Percentiles rank a stretch among this genome's conserved stretches.
Evolutionary conservation across 1,139 yeast species (phyloP).

Genomic region (Geotrichum citri-aurantii): DNA sequence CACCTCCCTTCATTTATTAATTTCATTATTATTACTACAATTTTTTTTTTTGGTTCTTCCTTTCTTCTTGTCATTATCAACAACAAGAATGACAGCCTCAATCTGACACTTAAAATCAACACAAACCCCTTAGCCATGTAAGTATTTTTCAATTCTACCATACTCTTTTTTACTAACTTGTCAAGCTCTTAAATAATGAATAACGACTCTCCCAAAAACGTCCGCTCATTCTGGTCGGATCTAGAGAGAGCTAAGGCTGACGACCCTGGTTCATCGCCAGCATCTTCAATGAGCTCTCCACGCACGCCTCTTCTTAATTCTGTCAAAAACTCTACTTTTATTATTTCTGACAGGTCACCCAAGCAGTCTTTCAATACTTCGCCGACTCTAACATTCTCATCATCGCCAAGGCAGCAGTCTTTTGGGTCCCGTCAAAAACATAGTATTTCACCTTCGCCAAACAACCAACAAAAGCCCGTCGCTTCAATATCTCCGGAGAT

Average conservation of each 20-base stretch:
- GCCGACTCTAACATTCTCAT: background rate
- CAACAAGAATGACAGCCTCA: background rate
- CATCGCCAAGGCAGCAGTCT: background rate
- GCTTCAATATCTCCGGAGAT: background rate
- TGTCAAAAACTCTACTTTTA: slow-evolving; percentile 22
- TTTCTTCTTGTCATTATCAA: background rate
- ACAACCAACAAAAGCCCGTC: background rate
- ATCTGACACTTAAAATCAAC: background rate
- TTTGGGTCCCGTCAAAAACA: background rate
- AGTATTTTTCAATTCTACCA: background rate
- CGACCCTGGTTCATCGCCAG: slow-evolving; percentile 19
- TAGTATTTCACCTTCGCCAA: background rate
- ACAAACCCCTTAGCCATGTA: background rate
- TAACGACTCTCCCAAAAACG: slow-evolving; percentile 22
- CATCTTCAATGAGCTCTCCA: slow-evolving; percentile 14
- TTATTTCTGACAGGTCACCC: slow-evolving; percentile 21
- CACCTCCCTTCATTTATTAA: no score
- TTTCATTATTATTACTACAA: background rate
- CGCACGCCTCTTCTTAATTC: slow-evolving; percentile 15
- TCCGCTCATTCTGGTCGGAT: slow-evolving; percentile 32
- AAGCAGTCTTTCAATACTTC: background rate
- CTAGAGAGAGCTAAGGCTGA: slow-evolving; percentile 25
- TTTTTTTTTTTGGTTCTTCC: background rate
- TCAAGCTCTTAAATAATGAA: background rate
- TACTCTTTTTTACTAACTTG: background rate